phyloP scores from a whole-genome alignment of 768 basidiomycete genomes.

The Termitomyces sp. region DNA sequence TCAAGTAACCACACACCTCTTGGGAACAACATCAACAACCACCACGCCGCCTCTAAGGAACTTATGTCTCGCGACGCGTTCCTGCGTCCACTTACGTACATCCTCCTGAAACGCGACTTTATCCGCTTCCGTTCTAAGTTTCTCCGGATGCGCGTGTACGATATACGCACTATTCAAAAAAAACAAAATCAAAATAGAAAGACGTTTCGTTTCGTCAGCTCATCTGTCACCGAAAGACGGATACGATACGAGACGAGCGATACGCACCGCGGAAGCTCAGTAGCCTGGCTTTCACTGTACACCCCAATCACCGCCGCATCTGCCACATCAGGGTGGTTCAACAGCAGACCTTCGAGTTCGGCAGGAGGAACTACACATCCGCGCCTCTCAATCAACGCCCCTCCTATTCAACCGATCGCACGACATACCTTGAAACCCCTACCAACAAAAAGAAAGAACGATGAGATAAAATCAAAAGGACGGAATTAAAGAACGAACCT shows the following conservation, averaged over 20 bases:
- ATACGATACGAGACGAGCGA: neutral
- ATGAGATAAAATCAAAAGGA: neutral
- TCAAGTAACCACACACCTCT: constrained; percentile 39
- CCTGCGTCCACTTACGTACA: constrained; percentile 60
- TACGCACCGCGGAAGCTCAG: constrained; percentile 72
- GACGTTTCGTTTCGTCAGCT: too few species aligned
- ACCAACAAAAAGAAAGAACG: neutral
- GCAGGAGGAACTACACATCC: constrained; percentile 70
- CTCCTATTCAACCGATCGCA: neutral
- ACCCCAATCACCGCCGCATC: constrained; percentile 84
- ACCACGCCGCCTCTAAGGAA: constrained; percentile 73
- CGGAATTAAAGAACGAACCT: constrained; percentile 27
- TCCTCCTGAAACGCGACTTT: constrained; percentile 40
- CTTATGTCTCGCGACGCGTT: constrained; percentile 74
- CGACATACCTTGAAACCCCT: constrained; percentile 71
- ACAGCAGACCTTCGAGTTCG: constrained; percentile 73
- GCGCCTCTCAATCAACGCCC: neutral
- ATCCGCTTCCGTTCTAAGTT: constrained; percentile 27
- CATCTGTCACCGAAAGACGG: neutral
- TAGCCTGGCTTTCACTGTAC: constrained; percentile 58
- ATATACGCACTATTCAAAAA: constrained; percentile 55
- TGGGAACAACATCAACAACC: constrained; percentile 59
- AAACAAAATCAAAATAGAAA: neutral
- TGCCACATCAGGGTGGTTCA: constrained; percentile 70
- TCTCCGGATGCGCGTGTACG: constrained; percentile 40